Base-by-base conservation (phyloP, 2,329 filamentous ascomycete genomes). In the Botrytis medusae region DNA sequence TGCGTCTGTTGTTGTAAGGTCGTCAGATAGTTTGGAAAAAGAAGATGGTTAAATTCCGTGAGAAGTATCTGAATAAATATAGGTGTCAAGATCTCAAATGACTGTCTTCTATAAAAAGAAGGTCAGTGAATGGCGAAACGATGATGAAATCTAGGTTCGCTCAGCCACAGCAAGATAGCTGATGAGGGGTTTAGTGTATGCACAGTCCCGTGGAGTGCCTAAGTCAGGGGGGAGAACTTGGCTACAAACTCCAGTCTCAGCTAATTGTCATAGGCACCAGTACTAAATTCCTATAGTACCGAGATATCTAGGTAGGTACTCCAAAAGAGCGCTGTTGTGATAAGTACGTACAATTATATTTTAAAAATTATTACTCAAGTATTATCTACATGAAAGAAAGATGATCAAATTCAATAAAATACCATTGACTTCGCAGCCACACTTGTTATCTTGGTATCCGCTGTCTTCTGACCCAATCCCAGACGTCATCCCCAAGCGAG, bases 81-180 rank as follows among this genome's bases (percentile, higher is more conserved):
- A 67, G 37, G 37, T 42, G n/a, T 62, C 7, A 37, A 57, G 29
- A 57, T 51, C 54, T 18, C 29, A 37, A 32, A 63, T 32, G 34
- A 22, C 46, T n/a, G n/a, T 64, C 22, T 48, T 46, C 20, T 64
- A 71, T 57, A 25, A 34, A 63, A 40, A 42, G 32, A 42, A 64
- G 44, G 54, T 4, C 29, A 9, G 32, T 48, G 20, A 61, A 60
- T 37, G 65, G 51, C 32, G 42, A 59, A 32, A 68, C 32, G n/a
- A 40, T 40, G 29, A 44, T 59, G 42, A 25, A 46, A 48, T 62
- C 22, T 40, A 40, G 25, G 65, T 54, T 12, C n/a, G 14, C 71
- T 69, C 71, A 72, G 71, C 71, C 71, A 72, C 71, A 72, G 63
- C 51, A 32, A 48, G 44, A 57, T 68, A 69, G 71, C 71, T 72